Percentiles rank a stretch among this genome's conserved stretches.
phyloP scores from a whole-genome alignment of 176 grass and related monocot species.

The Carex parvula region DNA sequence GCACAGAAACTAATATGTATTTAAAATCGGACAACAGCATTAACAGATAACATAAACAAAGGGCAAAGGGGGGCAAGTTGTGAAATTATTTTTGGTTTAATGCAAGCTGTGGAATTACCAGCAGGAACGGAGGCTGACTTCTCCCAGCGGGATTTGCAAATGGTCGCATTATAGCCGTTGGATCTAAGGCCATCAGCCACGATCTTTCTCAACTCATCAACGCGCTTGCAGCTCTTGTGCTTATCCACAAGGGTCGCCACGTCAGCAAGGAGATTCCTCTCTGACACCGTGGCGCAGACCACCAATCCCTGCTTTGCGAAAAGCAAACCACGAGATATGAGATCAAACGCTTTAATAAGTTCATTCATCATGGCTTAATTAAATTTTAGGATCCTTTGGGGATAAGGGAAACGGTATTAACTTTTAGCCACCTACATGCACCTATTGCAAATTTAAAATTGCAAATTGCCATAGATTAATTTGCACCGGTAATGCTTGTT shows the following conservation, averaged over 20 bases:
- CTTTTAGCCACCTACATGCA: background rate
- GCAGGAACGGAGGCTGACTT: conserved; percentile 54
- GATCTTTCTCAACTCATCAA: conserved; percentile 44
- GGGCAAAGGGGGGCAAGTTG: background rate
- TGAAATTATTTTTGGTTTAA: no score
- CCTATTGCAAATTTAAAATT: background rate
- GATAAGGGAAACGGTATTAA: conserved; percentile 14
- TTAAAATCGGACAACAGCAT: background rate
- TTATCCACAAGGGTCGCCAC: conserved; percentile 44
- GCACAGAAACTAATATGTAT: background rate
- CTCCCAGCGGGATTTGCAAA: conserved; percentile 79
- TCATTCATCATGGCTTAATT: conserved; percentile 8
- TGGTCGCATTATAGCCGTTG: conserved; percentile 50
- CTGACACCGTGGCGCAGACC: conserved; percentile 62
- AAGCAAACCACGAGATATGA: conserved; percentile 20
- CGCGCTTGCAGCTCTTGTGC: conserved; percentile 45
- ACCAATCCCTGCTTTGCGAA: conserved; percentile 54
- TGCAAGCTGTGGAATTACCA: conserved; percentile 28
- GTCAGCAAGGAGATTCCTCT: conserved; percentile 93
- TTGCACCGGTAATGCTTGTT: no score
- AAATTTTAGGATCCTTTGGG: conserved; percentile 28
- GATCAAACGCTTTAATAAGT: conserved; percentile 14
- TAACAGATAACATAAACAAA: background rate
- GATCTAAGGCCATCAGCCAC: conserved; percentile 54
- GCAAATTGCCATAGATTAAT: background rate